Base-by-base conservation (phyloP, 371 early-diverging fungal species). In the Apophysomyces ossiformis region DNA sequence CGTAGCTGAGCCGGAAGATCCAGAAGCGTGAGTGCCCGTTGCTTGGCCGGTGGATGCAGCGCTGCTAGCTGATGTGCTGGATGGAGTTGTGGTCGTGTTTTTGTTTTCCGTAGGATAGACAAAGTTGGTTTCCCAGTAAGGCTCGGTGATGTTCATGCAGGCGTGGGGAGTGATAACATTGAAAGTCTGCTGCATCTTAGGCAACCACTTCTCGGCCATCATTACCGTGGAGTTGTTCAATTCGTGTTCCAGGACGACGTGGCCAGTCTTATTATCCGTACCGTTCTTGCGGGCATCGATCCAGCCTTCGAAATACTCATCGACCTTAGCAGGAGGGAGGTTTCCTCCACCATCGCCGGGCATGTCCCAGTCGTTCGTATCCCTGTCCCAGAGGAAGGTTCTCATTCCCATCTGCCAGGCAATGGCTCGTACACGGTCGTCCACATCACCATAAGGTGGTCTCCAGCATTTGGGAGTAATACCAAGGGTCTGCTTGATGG, bases 241-340 rank as follows among this genome's bases (percentile, higher is more conserved):
- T 69, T 78, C 75, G 69, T 78, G 78, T 43, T 78, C 73, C 26
- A 78, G 65, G 15, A 75, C 70, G 43, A 72, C 68, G 41, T 82
- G 86, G 5, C 86, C 86, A 2, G 56, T 39, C 18, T 61, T 15
- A 39, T 58, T 75, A 8, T 78, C 74, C 6, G 65, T 77, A 32
- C 82, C 82, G 16, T 70, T 73, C 64, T 77, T 73, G 16, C 69
- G 62, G 15, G 63, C 58, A 2, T 65, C 47, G 45, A 83, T 80
- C 81, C 80, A 83, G 56, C 58, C 54, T 58, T 78, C 68, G 44
- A 83, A 80, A 35, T 76, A 82, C 16, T 75, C 74, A 32, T 80
- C 74, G 5, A 77, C 81, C 8, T 69, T 75, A 7, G 41, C 26
- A 32, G 72, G 67, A 5, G 84, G 69, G 3, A 75, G 69, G 32